Evolutionary conservation across 257 asterid genomes (phyloP).

Genomic region (Ocimum tenuiflorum): DNA sequence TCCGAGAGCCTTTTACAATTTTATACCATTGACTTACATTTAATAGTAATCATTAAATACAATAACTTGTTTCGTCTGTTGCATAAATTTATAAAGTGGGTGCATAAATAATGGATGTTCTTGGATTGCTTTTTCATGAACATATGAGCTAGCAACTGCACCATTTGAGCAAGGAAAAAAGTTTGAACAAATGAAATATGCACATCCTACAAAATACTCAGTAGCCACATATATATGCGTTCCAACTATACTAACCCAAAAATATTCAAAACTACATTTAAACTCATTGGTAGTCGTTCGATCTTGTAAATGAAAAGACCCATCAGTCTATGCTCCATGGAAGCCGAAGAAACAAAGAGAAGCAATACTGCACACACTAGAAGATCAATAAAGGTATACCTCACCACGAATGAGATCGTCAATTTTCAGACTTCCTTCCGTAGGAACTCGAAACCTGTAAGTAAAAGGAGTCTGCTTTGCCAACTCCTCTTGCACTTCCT

Average conservation of each 20-base stretch:
- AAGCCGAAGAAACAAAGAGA: constrained; percentile 11
- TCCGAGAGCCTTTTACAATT: too few relatives aligned
- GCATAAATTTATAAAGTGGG: too few relatives aligned
- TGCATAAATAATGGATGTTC: too few relatives aligned
- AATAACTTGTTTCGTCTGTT: too few relatives aligned
- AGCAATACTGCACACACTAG: neutral
- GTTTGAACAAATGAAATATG: neutral
- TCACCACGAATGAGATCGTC: constrained; percentile 90
- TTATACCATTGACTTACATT: too few relatives aligned
- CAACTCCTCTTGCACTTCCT: constrained; percentile 66
- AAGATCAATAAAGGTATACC: constrained; percentile 34
- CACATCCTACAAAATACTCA: neutral
- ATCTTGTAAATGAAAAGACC: neutral
- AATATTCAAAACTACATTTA: neutral
- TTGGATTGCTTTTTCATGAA: too few relatives aligned
- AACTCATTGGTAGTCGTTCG: neutral
- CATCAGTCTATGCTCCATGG: neutral
- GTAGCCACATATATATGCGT: neutral
- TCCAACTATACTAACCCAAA: neutral
- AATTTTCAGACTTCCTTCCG: constrained; percentile 61
- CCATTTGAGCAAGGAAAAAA: too few relatives aligned
- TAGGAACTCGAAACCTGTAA: constrained; percentile 88
- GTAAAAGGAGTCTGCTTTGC: constrained; percentile 76
- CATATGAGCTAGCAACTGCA: too few relatives aligned
- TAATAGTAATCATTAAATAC: too few relatives aligned